Evolutionary conservation across 2,329 filamentous ascomycete species (phyloP), one percentile per base, ranked within the genome.

Genomic region (Tolypocladium paradoxum): DNA sequence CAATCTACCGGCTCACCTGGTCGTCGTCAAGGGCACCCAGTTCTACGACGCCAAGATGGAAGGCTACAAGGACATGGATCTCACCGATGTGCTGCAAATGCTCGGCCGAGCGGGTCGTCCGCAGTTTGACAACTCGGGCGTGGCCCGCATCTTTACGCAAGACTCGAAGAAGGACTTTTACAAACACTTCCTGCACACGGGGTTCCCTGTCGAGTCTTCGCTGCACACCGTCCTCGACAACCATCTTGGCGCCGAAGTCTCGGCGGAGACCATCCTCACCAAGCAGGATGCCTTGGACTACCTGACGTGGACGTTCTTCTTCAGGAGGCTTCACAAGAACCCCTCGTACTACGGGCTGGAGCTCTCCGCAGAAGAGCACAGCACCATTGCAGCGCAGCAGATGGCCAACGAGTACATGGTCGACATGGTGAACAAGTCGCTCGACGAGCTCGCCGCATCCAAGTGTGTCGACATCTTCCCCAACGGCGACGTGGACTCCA

Each of bases 281-380:
- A 96, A 96, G 70, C 93, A 99, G 70, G 93, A 99, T 70, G 93
- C 93, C 1, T 79, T 99, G 4, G 95, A 99, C 69, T 99, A 99
- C 65, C 73, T 99, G 51, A 99, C 93, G 0, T 99, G 95, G 93
- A 99, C 95, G 1, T 99, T 99, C 75, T 99, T 99, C 80, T 99
- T 99, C 79, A 83, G 95, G 3, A 81, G 93, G 12, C 74, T 99
- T 38, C 93, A 99, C 75, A 99, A 99, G 76, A 99, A 99, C 62
- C 93, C 93, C 1, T 95, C 91, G 0, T 99, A 96, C 72, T 99
- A 99, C 62, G 95, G 95, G 0, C 83, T 99, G 0, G 88, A 96
- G 65, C 93, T 99, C 46, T 89, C 88, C 0, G 86, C 88, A 0
- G 91, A 96, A 61, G 90, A 96, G 61, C 90, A 96, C 70, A 95